Base-by-base conservation (phyloP, 225 moss, liverwort and hornwort species). In the Asterella californica region DNA sequence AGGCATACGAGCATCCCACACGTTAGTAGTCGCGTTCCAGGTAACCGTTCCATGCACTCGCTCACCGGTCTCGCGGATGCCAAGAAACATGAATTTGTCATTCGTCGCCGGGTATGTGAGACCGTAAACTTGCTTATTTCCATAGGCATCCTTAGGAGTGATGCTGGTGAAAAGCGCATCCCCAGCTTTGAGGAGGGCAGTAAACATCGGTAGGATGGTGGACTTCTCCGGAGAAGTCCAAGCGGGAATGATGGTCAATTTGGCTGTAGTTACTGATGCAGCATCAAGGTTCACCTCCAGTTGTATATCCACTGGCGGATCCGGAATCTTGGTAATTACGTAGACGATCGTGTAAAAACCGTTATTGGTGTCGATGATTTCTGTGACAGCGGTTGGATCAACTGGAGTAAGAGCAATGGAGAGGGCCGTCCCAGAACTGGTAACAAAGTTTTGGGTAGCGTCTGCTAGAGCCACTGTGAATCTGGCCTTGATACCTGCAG, bases 61-160 rank as follows among this genome's bases (percentile, higher is more conserved):
- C 73, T 80, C 80, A 22, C 80, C 80, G 2, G 72, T 80, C 47
- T 80, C 80, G 15, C 80, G 80, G 72, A 80, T 74, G 10, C 32
- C 72, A 45, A 64, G 5, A 32, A 80, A 32, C 0, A n/a, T 48
- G 42, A 80, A 80, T 32, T 24, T 72, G 61, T 80, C 80, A 21
- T 80, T 72, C 0, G 61, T 11, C 21, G 10, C 0, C 5, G 47
- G 42, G 62, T 80, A 80, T 3, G 4, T 9, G 2, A n/a, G 38
- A 61, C 55, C 72, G 64, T 80, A 80, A 21, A 49, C 47, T 74
- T 80, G 80, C 9, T 25, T 29, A 17, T 80, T 80, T 46, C 80
- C 80, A 63, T 73, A 80, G 18, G 48, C 47, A 80, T 80, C 80
- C 74, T 72, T 72, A 9, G 80, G 80, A 15, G 73, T 80, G 38